These are phyloP conservation scores for Cordyceps fumosorosea DNA, from an alignment of 2,329 filamentous ascomycete species.

Conservation along the genomic window DNA sequence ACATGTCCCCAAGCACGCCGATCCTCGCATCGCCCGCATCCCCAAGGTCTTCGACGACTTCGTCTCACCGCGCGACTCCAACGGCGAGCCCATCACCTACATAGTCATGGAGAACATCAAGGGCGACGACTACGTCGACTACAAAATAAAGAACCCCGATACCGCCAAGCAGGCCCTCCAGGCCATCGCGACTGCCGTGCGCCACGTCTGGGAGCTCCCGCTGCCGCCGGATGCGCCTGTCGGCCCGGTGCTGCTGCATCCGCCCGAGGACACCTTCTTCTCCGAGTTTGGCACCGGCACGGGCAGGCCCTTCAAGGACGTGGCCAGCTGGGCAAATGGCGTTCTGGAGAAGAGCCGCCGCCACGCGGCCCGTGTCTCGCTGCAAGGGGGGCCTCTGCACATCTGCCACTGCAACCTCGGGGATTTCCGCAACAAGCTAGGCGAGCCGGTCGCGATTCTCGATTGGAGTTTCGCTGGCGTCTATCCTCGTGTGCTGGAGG, in stretches of 20 bases:
- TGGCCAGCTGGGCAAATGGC: background rate
- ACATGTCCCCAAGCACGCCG: conserved; percentile 8
- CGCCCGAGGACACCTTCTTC: conserved; percentile 10
- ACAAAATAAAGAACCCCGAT: background rate
- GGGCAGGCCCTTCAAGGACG: background rate
- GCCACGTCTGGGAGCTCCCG: conserved; percentile 5
- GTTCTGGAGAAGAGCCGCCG: background rate
- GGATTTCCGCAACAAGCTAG: conserved; percentile 11
- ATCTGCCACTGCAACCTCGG: conserved; percentile 11
- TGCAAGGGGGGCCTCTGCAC: conserved; percentile 10
- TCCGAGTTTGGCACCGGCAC: background rate
- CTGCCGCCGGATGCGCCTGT: background rate
- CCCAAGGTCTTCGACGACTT: conserved; percentile 7
- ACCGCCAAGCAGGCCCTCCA: background rate
- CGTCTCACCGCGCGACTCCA: background rate
- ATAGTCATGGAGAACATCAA: conserved; percentile 12
- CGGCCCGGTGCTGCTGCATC: conserved; percentile 7
- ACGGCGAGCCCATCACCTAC: background rate
- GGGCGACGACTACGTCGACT: conserved; percentile 1
- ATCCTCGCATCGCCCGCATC: conserved; percentile 11
- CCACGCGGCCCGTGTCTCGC: background rate
- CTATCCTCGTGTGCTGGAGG: conserved; percentile 11
- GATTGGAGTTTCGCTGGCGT: conserved; percentile 11
- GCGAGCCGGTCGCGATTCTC: conserved; percentile 11
- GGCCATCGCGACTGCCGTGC: background rate